Evolutionary conservation across 371 early-diverging fungal genomes (phyloP).

Genomic region (Mucor circinelloides): DNA sequence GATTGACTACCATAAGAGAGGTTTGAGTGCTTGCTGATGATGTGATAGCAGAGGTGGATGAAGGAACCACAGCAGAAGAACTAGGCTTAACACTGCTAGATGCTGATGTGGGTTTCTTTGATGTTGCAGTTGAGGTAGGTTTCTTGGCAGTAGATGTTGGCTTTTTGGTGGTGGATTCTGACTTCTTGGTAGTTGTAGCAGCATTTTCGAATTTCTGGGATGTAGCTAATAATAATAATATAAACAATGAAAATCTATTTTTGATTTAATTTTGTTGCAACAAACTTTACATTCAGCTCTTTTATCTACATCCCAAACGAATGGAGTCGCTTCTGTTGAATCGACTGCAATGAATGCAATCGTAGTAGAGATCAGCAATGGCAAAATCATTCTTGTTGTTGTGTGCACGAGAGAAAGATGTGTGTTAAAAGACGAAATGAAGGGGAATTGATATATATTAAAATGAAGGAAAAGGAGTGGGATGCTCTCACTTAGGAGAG

Average conservation of each 20-base stretch:
- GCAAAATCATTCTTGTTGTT: slow-evolving; percentile 12
- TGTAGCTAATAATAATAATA: not conserved
- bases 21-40: not conserved
- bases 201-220: not conserved
- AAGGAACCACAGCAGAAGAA: not conserved
- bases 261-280: not conserved
- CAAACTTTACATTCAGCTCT: slow-evolving; percentile 9
- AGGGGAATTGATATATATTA: not conserved
- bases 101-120: slow-evolving; percentile 1
- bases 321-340: slow-evolving; percentile 15
- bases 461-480: slow-evolving; percentile 14
- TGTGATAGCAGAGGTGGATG: not conserved
- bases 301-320: slow-evolving; percentile 11
- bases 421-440: not conserved
- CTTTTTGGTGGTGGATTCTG: not conserved
- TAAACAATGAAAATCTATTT: slow-evolving; percentile 3
- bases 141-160: not conserved
- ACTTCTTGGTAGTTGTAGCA: not conserved
- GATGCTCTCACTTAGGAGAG: slow-evolving; percentile 9
- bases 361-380: slow-evolving; percentile 11
- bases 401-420: not conserved
- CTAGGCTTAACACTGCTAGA: not conserved
- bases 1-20: not conserved
- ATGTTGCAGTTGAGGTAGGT: not conserved
- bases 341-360: slow-evolving; percentile 14